phyloP scores from a whole-genome alignment of 176 grass and related monocot genomes.

The Urochloa ruziziensis region DNA sequence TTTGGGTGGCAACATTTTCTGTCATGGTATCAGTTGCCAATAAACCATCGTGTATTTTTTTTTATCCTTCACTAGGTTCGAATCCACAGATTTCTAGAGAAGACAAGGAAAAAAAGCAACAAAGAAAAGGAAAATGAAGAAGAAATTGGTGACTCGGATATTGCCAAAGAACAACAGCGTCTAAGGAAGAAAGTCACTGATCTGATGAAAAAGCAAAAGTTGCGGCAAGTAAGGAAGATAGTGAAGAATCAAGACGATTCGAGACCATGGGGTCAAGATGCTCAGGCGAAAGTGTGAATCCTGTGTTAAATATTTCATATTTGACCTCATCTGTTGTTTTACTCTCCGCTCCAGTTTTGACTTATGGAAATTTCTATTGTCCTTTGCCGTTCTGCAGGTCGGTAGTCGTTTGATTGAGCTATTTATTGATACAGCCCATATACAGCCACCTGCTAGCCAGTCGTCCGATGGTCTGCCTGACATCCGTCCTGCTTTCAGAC shows the following conservation, averaged over 20 bases:
- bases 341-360: background rate
- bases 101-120: constrained; percentile 64
- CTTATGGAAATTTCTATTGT: constrained; percentile 9
- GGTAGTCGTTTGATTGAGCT: constrained; percentile 95
- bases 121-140: constrained; percentile 55
- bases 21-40: background rate
- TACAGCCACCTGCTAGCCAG: constrained; percentile 86
- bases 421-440: constrained; percentile 85
- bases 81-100: constrained; percentile 88
- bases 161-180: constrained; percentile 54
- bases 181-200: constrained; percentile 87
- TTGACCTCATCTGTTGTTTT: constrained; percentile 4
- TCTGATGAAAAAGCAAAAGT: constrained; percentile 83
- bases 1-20: background rate
- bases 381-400: constrained; percentile 57
- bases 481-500: constrained; percentile 91
- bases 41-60: constrained; percentile 8
- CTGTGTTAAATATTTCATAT: constrained; percentile 18
- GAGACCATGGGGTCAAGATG: constrained; percentile 91
- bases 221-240: constrained; percentile 60
- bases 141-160: constrained; percentile 32
- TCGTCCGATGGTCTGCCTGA: constrained; percentile 79
- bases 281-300: constrained; percentile 72
- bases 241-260: constrained; percentile 74
- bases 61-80: constrained; percentile 52